Percentiles rank a stretch among this genome's conserved stretches.
Evolutionary conservation across 768 basidiomycete genomes (phyloP).

Genomic region (Podaxis sp.): DNA sequence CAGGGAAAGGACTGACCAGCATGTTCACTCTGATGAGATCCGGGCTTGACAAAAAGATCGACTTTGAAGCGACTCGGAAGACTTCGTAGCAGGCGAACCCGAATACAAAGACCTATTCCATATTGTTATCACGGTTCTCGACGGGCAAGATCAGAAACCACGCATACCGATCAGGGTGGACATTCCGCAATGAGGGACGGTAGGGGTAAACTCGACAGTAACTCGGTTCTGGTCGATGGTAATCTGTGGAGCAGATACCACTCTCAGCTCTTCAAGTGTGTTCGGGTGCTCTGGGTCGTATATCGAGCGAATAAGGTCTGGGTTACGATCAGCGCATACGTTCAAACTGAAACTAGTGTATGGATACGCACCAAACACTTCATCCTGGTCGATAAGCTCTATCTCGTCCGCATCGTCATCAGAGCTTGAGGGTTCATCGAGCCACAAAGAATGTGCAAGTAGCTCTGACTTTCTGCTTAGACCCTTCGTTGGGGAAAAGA

Average conservation of each 20-base stretch:
- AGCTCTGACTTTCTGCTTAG: conserved; percentile 41
- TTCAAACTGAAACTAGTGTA: background rate
- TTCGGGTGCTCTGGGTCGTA: conserved; percentile 95
- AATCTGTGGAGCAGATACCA: conserved; percentile 90
- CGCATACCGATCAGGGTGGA: conserved; percentile 87
- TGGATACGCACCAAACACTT: conserved; percentile 75
- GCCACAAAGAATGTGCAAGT: conserved; percentile 59
- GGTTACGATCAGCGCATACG: conserved; percentile 5
- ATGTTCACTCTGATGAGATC: conserved; percentile 93
- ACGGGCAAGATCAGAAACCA: conserved; percentile 5
- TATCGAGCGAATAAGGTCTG: conserved; percentile 90
- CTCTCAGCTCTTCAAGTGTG: conserved; percentile 90
- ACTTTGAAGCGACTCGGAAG: conserved; percentile 93
- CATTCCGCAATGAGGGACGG: conserved; percentile 97
- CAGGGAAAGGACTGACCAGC: conserved; percentile 54
- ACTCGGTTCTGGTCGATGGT: conserved; percentile 58
- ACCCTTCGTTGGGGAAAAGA: conserved; percentile 61
- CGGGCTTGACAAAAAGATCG: conserved; percentile 89
- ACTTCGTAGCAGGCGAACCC: conserved; percentile 85
- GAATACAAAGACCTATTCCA: conserved; percentile 82
- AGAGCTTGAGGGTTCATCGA: conserved; percentile 43
- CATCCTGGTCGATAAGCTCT: conserved; percentile 85
- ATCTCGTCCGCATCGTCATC: conserved; percentile 52
- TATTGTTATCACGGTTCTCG: background rate
- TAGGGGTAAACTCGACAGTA: conserved; percentile 92